A percentile compares a stretch with the other conserved stretches of the same genome.
These are phyloP conservation scores for Sphaerostilbella broomeana DNA, from an alignment of 2,329 filamentous ascomycete genomes.

Conservation along the genomic window DNA sequence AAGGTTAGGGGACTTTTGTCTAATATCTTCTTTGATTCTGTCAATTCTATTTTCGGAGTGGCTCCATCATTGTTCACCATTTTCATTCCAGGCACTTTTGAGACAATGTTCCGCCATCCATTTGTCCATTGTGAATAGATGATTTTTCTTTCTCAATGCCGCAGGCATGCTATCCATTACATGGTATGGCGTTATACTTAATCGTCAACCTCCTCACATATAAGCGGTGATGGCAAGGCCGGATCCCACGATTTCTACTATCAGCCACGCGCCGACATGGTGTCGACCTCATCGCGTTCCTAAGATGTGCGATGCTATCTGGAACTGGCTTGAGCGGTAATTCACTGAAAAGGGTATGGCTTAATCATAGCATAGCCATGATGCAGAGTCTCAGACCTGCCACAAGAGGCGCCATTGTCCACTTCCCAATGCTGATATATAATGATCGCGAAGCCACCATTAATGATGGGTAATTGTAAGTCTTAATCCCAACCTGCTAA, in stretches of 20 bases:
- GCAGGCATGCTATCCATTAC: neutral
- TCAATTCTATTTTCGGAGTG: neutral
- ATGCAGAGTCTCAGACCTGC: neutral
- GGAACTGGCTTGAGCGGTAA: neutral
- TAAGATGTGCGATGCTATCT: neutral
- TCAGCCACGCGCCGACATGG: constrained; percentile 4
- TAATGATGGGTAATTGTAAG: too few relatives aligned
- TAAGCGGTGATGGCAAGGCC: neutral
- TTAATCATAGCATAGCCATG: neutral
- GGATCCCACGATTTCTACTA: neutral
- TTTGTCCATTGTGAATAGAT: neutral
- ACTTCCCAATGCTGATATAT: too few relatives aligned
- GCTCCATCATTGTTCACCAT: neutral
- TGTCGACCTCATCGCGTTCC: constrained; percentile 2
- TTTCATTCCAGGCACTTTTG: neutral
- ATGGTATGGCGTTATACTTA: neutral
- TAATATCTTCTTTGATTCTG: too few relatives aligned
- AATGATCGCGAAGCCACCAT: too few relatives aligned
- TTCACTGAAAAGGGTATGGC: neutral
- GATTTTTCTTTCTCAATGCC: neutral
- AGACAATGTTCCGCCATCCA: neutral
- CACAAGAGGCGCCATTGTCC: neutral
- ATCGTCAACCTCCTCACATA: neutral
- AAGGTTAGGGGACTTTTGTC: too few relatives aligned
- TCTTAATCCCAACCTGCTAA: too few relatives aligned